A percentile compares a stretch with the other conserved stretches of the same genome.
These are phyloP conservation scores for Volutella citrinella DNA, from an alignment of 2,329 filamentous ascomycete species.

Conservation along the genomic window DNA sequence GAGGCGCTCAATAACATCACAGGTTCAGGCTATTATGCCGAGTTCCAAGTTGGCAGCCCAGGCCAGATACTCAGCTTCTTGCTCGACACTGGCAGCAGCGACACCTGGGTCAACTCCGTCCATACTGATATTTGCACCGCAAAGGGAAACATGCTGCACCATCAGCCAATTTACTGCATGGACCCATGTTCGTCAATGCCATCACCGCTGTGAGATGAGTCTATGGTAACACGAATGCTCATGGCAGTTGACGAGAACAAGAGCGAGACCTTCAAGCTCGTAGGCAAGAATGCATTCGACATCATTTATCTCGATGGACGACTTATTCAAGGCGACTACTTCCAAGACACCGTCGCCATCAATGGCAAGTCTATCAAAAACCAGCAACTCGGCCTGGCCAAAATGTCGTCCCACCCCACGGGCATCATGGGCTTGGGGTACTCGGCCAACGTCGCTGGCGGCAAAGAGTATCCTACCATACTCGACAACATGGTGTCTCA, in stretches of 20 bases:
- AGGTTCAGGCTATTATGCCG: constrained; percentile 54
- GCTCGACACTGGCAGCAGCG: constrained; percentile 62
- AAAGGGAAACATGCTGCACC: constrained; percentile 32
- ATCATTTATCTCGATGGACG: constrained; percentile 61
- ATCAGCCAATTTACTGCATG: constrained; percentile 28
- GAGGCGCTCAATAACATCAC: constrained; percentile 50
- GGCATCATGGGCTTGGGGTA: constrained; percentile 61
- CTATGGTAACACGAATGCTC: no score
- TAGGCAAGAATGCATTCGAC: constrained; percentile 45
- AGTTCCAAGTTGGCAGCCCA: constrained; percentile 58
- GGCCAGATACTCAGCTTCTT: constrained; percentile 51
- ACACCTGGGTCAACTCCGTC: constrained; percentile 59
- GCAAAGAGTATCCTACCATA: constrained; percentile 51
- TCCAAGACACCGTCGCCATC: constrained; percentile 54
- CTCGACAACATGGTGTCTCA: constrained; percentile 62
- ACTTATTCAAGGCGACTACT: constrained; percentile 53
- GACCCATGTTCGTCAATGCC: constrained; percentile 41
- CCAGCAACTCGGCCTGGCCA: constrained; percentile 56
- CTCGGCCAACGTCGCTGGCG: constrained; percentile 45
- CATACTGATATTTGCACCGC: constrained; percentile 62
- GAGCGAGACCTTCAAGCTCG: constrained; percentile 47
- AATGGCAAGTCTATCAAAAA: constrained; percentile 43
- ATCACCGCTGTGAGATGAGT: no score
- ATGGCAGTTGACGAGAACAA: no score
- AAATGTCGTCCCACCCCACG: constrained; percentile 44